phyloP scores from a whole-genome alignment of 306 rosid species.

The Amphicarpaea edgeworthii region DNA sequence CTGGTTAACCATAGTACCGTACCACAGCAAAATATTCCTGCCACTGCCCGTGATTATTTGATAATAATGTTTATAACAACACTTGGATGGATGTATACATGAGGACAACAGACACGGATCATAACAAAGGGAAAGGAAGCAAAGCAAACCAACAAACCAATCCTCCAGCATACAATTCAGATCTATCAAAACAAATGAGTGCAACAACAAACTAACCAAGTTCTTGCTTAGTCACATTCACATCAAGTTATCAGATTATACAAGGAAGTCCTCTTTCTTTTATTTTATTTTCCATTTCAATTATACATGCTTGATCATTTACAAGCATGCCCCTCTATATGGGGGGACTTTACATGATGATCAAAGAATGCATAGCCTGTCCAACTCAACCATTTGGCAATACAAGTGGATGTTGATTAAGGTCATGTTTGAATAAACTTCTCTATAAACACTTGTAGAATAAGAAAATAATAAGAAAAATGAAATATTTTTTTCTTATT shows the following conservation, averaged over 20 bases:
- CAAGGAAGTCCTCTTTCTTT: slow-evolving; percentile 5
- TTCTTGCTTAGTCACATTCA: slow-evolving; percentile 12
- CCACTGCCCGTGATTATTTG: not conserved
- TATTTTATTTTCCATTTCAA: not conserved
- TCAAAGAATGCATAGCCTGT: slow-evolving; percentile 6
- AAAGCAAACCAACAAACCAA: slow-evolving; percentile 29
- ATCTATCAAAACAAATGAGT: slow-evolving; percentile 8
- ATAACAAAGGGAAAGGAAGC: slow-evolving; percentile 22
- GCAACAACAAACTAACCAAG: slow-evolving; percentile 33
- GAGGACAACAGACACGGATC: slow-evolving; percentile 18
- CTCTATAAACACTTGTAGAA: no score
- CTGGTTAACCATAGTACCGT: no score
- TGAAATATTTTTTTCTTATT: no score
- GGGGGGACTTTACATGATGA: not conserved
- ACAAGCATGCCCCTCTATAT: not conserved
- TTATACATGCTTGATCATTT: slow-evolving; percentile 29
- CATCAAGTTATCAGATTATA: slow-evolving; percentile 19
- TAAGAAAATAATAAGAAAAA: no score
- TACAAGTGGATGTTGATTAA: not conserved
- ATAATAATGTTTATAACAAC: not conserved
- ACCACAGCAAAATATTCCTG: no score
- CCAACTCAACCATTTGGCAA: slow-evolving; percentile 20
- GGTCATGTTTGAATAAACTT: no score
- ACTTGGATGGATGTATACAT: not conserved
- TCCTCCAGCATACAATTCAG: not conserved